Conservation (phyloP, 805 yeast species). For the Candida koratica region DNA sequence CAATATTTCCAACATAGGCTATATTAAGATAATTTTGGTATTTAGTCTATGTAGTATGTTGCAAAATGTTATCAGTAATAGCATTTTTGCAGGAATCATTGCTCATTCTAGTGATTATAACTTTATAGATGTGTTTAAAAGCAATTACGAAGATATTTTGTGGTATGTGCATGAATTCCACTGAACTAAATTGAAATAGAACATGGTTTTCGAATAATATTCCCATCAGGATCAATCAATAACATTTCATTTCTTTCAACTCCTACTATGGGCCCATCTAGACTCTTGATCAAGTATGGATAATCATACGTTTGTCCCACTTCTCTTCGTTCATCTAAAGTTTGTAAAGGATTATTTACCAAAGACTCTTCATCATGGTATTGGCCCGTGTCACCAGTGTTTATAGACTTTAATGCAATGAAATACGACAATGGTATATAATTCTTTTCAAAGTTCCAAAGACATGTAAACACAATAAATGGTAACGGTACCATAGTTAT, state of each 20-base stretch:
- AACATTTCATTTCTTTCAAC: slow-evolving; percentile 47
- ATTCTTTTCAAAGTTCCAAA: slow-evolving; percentile 79
- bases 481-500: slow-evolving; percentile 74
- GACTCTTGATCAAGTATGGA: slow-evolving; percentile 61
- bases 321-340: slow-evolving; percentile 79
- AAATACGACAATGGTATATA: slow-evolving; percentile 78
- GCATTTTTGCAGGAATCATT: slow-evolving; percentile 16
- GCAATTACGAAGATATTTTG: slow-evolving; percentile 4
- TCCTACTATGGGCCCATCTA: slow-evolving; percentile 86
- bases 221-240: slow-evolving; percentile 14
- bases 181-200: too few relatives aligned
- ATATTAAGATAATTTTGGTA: slow-evolving; percentile 15
- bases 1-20: slow-evolving; percentile 19
- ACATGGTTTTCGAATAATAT: slow-evolving; percentile 20
- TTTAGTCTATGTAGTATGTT: slow-evolving; percentile 17
- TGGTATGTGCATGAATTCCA: neutral
- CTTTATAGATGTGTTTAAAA: slow-evolving; percentile 2
- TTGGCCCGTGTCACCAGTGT: slow-evolving; percentile 33
- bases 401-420: slow-evolving; percentile 82
- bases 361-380: slow-evolving; percentile 21
- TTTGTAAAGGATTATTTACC: slow-evolving; percentile 25
- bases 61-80: slow-evolving; percentile 11
- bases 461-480: slow-evolving; percentile 54
- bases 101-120: slow-evolving; percentile 14
- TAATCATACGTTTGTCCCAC: slow-evolving; percentile 67